Conservation (phyloP, 139 green algal species). For the Micractinium conductrix region DNA sequence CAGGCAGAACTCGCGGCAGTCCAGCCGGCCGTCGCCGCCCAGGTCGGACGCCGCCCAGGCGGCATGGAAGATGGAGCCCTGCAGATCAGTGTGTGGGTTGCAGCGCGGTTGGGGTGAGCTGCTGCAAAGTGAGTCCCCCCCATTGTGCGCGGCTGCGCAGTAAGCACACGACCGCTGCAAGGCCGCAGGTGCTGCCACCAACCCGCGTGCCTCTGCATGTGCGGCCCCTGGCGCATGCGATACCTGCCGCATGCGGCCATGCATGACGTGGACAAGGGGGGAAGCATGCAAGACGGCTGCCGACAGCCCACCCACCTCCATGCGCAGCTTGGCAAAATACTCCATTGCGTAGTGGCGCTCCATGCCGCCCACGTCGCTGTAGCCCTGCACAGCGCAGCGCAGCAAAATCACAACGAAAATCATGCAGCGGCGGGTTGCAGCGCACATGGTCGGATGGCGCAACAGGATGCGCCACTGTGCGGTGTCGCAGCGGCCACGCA, state of each 20-base stretch:
- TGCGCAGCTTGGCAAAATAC: constrained; percentile 34
- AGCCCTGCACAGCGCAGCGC: not conserved
- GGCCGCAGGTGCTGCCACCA: too few species aligned
- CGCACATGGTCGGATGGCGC: not conserved
- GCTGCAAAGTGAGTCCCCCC: too few species aligned
- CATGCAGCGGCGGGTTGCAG: not conserved
- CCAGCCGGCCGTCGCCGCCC: constrained; percentile 5
- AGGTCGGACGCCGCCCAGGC: constrained; percentile 15
- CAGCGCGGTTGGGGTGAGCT: too few species aligned
- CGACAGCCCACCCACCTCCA: not conserved
- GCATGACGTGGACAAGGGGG: not conserved
- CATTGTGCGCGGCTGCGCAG: too few species aligned
- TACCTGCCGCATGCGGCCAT: too few species aligned
- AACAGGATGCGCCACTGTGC: too few species aligned
- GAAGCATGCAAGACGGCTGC: not conserved
- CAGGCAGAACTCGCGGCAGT: constrained; percentile 40
- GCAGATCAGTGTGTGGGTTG: too few species aligned
- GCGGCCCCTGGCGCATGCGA: too few species aligned
- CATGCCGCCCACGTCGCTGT: constrained; percentile 26
- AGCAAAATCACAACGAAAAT: too few species aligned
- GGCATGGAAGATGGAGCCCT: constrained; percentile 6
- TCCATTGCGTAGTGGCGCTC: constrained; percentile 25
- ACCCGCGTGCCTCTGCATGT: too few species aligned
- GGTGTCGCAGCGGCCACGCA: not conserved
- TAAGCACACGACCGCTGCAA: not conserved